Conservation (phyloP, 257 asterid species). For the Scutellaria baicalensis region DNA sequence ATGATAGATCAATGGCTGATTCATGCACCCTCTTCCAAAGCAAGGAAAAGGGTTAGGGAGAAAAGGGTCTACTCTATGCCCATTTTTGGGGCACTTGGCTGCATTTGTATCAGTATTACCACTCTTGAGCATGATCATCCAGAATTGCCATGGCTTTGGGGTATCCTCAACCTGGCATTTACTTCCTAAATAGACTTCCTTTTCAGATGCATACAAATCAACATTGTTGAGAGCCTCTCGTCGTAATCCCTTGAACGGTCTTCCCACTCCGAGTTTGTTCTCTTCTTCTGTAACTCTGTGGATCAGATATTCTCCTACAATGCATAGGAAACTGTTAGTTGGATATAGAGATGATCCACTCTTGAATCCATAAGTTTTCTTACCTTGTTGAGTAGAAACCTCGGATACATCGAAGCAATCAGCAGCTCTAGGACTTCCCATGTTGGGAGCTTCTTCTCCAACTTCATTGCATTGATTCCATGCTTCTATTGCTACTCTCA, state of each 20-base stretch:
- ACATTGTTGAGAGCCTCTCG: slow-evolving; percentile 28
- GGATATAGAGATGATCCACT: not conserved
- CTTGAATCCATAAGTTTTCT: not conserved
- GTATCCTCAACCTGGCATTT: slow-evolving; percentile 65
- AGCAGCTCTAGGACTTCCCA: slow-evolving; percentile 89
- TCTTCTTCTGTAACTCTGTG: slow-evolving; percentile 59
- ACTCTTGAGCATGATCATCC: slow-evolving; percentile 89
- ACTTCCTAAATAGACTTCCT: slow-evolving; percentile 56
- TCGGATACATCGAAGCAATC: slow-evolving; percentile 63
- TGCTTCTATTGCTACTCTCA: slow-evolving; percentile 81
- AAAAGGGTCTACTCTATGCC: slow-evolving; percentile 40
- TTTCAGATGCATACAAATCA: slow-evolving; percentile 54
- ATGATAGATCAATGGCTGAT: slow-evolving; percentile 65
- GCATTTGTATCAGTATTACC: slow-evolving; percentile 87
- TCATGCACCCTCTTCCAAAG: slow-evolving; percentile 79
- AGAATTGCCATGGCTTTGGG: slow-evolving; percentile 79
- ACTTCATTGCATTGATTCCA: slow-evolving; percentile 93
- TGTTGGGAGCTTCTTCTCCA: slow-evolving; percentile 70
- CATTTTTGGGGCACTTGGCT: slow-evolving; percentile 62
- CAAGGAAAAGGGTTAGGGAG: slow-evolving; percentile 60
- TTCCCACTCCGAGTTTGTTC: slow-evolving; percentile 59
- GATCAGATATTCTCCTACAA: slow-evolving; percentile 25
- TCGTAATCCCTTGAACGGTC: slow-evolving; percentile 36
- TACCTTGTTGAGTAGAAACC: slow-evolving; percentile 31
- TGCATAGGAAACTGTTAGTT: not conserved